Evolutionary conservation across 140 eudicot genomes (phyloP).

Genomic region (Oenanthe javanica): DNA sequence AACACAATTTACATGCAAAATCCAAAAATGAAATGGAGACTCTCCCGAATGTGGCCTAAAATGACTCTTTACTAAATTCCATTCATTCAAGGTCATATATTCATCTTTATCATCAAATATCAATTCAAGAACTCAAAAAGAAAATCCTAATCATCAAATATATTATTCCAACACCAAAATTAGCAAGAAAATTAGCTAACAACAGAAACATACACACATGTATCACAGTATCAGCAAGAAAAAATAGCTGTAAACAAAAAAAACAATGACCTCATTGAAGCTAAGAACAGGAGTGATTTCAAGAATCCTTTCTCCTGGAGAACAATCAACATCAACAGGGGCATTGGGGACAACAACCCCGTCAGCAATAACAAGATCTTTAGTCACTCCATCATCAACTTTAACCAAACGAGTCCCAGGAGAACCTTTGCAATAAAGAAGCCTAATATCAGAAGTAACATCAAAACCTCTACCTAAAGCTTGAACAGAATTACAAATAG

Average conservation of each 20-base stretch:
- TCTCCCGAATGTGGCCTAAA: neutral
- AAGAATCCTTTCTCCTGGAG: slow-evolving; percentile 33
- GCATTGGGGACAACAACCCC: slow-evolving; percentile 55
- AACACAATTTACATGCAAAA: neutral
- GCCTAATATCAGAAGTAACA: slow-evolving; percentile 88
- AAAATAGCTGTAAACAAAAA: neutral
- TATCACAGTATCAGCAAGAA: neutral
- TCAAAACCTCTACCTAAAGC: slow-evolving; percentile 96
- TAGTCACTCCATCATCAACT: slow-evolving; percentile 47
- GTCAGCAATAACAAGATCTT: slow-evolving; percentile 39
- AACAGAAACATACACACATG: neutral
- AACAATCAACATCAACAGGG: slow-evolving; percentile 58
- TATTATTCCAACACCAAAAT: neutral
- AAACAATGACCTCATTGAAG: slow-evolving; percentile 61
- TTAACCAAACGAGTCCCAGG: slow-evolving; percentile 73
- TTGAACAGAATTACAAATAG: slow-evolving; percentile 76
- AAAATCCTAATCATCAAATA: neutral
- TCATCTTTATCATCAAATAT: neutral
- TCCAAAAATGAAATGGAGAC: neutral
- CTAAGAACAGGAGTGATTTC: slow-evolving; percentile 56
- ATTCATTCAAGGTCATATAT: neutral
- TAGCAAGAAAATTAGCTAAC: neutral
- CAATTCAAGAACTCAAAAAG: neutral
- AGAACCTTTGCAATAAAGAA: slow-evolving; percentile 83
- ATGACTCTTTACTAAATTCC: neutral